These are phyloP conservation scores for Citrus australasica DNA, from an alignment of 345 rosid species.

Conservation along the genomic window DNA sequence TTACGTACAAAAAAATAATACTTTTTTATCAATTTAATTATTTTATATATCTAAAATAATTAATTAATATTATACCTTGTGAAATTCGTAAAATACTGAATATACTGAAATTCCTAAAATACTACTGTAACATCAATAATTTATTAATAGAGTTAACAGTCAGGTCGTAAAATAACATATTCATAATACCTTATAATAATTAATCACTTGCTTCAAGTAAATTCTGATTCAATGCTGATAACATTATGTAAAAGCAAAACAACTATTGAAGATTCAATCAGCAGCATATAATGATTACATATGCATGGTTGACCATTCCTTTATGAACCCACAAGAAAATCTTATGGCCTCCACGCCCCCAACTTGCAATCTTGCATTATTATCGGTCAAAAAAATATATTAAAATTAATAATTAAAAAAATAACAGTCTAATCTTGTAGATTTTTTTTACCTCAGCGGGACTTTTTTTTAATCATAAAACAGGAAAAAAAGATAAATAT, in stretches of 20 bases:
- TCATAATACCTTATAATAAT: background rate
- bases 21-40: no score
- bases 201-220: background rate
- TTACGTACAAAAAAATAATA: no score
- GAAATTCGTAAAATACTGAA: no score
- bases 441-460: background rate
- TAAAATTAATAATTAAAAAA: background rate
- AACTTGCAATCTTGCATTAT: background rate
- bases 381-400: no score
- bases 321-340: background rate
- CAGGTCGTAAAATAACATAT: no score
- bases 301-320: background rate
- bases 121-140: fast-evolving
- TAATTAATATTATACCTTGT: no score
- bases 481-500: background rate
- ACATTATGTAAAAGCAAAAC: background rate
- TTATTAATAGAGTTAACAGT: no score
- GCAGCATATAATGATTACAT: background rate
- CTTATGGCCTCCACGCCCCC: background rate
- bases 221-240: background rate
- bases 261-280: background rate
- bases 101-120: no score
- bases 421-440: background rate
- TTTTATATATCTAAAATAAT: no score
- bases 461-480: background rate